Conservation (phyloP, 2,329 filamentous ascomycete genomes). For the Parastagonospora avenae region DNA sequence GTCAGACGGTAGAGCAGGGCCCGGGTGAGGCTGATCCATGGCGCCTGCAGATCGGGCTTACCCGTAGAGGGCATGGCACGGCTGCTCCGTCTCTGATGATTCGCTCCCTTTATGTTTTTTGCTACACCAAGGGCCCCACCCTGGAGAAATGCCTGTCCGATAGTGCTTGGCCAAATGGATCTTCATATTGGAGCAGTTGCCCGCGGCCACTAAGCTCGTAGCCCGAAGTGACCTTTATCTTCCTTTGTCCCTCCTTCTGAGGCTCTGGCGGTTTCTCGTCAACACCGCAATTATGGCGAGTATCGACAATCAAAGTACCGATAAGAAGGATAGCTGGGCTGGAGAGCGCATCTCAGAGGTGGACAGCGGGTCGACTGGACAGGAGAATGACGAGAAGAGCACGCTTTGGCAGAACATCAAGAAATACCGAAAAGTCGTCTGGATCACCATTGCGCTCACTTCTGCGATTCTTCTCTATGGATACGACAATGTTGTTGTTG, state of each 20-base stretch:
- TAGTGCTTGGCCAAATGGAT: slow-evolving; percentile 6
- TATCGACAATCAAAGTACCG: slow-evolving; percentile 5
- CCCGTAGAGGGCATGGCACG: not conserved
- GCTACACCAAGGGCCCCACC: slow-evolving; percentile 2
- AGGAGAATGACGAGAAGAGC: slow-evolving; percentile 22
- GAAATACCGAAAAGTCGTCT: slow-evolving; percentile 35
- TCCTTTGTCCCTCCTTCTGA: not conserved
- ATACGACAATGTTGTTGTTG: slow-evolving; percentile 39
- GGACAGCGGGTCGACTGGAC: slow-evolving; percentile 4
- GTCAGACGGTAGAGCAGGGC: slow-evolving; percentile 2
- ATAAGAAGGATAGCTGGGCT: slow-evolving; percentile 6
- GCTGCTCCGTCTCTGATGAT: slow-evolving; percentile 1
- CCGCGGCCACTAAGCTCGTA: slow-evolving; percentile 2
- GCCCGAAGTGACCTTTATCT: not conserved
- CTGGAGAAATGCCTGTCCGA: not conserved
- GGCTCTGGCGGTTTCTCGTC: not conserved
- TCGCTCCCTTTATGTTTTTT: slow-evolving; percentile 9
- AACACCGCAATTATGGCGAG: slow-evolving; percentile 11
- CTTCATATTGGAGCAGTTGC: slow-evolving; percentile 10
- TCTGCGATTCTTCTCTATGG: slow-evolving; percentile 38
- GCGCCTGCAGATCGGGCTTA: slow-evolving; percentile 13
- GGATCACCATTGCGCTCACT: slow-evolving; percentile 29
- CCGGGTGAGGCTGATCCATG: slow-evolving; percentile 8
- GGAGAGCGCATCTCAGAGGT: slow-evolving; percentile 18
- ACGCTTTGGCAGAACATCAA: slow-evolving; percentile 39